Percentiles rank a stretch among this genome's conserved stretches.
These are phyloP conservation scores for Elongisporangium undulatum DNA, from an alignment of 352 stramenopile species.

Conservation along the genomic window DNA sequence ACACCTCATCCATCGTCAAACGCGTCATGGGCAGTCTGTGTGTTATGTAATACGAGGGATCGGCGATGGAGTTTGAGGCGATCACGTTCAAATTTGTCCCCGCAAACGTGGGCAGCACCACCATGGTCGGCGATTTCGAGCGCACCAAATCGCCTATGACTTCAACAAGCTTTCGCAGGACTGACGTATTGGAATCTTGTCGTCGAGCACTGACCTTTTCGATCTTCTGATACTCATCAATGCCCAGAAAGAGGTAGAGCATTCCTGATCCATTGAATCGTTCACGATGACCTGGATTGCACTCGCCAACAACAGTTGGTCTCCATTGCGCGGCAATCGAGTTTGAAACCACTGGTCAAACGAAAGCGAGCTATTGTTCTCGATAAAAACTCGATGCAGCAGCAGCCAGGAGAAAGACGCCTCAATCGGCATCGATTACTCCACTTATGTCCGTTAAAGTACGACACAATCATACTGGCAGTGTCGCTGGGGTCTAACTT, in stretches of 20 bases:
- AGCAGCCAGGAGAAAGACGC: constrained; percentile 28
- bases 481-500: constrained; percentile 13
- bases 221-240: constrained; percentile 24
- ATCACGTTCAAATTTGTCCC: constrained; percentile 17
- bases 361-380: constrained; percentile 14
- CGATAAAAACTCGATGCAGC: constrained; percentile 25
- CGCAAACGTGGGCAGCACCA: constrained; percentile 23
- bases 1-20: constrained; percentile 15
- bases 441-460: constrained; percentile 16
- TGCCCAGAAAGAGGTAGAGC: constrained; percentile 17
- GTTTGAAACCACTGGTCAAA: too few species aligned
- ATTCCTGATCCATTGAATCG: constrained; percentile 8
- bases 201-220: constrained; percentile 11
- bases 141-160: constrained; percentile 10
- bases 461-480: constrained; percentile 20
- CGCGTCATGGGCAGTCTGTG: constrained; percentile 15
- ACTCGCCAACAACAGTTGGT: constrained; percentile 10
- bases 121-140: constrained; percentile 10
- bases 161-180: constrained; percentile 15
- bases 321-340: too few species aligned
- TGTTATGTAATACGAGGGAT: constrained; percentile 13
- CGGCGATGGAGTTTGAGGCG: constrained; percentile 13
- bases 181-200: constrained; percentile 9
- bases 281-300: too few species aligned
- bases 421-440: constrained; percentile 24